phyloP scores from a whole-genome alignment of 2,329 filamentous ascomycete species.

The Talaromyces sp. region DNA sequence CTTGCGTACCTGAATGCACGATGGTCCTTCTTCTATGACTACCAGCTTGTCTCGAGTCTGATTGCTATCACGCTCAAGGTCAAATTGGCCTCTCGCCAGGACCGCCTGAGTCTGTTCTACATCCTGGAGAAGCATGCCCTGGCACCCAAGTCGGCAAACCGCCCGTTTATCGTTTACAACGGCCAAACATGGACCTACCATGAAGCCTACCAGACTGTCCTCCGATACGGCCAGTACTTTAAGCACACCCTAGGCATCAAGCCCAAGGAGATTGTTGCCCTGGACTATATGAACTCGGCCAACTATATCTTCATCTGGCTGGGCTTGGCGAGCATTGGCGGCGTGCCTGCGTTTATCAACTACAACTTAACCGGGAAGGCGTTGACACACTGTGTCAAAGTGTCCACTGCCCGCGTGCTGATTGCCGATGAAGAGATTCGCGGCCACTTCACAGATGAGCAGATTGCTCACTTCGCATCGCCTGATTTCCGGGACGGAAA shows the following conservation, averaged over 20 bases:
- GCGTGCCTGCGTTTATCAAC: conserved; percentile 80
- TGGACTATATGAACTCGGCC: conserved; percentile 79
- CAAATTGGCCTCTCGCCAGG: conserved; percentile 49
- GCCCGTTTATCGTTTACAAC: conserved; percentile 63
- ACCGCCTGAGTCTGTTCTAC: conserved; percentile 71
- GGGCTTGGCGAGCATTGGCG: conserved; percentile 78
- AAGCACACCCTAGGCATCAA: conserved; percentile 60
- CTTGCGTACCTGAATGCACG: conserved; percentile 77
- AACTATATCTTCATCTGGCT: conserved; percentile 70
- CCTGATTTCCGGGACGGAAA: conserved; percentile 39
- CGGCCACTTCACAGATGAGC: conserved; percentile 43
- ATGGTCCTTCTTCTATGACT: conserved; percentile 63
- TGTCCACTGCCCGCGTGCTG: conserved; percentile 62
- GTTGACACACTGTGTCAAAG: conserved; percentile 68
- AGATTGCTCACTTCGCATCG: conserved; percentile 36
- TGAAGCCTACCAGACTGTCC: conserved; percentile 65
- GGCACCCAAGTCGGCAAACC: conserved; percentile 47
- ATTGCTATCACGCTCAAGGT: conserved; percentile 44
- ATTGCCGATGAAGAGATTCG: conserved; percentile 66
- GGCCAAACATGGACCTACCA: conserved; percentile 67
- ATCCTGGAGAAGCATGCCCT: conserved; percentile 63
- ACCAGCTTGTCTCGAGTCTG: conserved; percentile 53
- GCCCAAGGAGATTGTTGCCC: conserved; percentile 70
- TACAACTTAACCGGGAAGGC: conserved; percentile 72
- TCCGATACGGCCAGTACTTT: conserved; percentile 74